phyloP scores from a whole-genome alignment of 1,284 basidiomycete species.

The Veloboletus limbatus region DNA sequence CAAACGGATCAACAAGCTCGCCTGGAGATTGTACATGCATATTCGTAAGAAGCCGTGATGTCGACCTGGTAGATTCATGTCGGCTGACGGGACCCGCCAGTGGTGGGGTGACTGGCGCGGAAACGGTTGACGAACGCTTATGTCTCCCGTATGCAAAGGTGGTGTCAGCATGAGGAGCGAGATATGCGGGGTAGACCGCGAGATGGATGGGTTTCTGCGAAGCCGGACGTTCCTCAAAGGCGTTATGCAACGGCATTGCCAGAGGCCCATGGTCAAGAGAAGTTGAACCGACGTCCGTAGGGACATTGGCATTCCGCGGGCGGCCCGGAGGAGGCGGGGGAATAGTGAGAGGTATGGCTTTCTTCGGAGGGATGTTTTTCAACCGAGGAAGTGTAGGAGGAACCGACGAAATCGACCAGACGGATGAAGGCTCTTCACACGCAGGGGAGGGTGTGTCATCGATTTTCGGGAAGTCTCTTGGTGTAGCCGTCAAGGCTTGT shows the following conservation, averaged over 20 bases:
- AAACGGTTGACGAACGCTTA: constrained; percentile 33
- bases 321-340: constrained; percentile 30
- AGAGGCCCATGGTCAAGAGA: constrained; percentile 29
- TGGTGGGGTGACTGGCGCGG: constrained; percentile 21
- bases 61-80: constrained; percentile 36
- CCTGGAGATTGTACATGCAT: constrained; percentile 42
- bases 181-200: constrained; percentile 16
- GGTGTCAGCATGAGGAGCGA: constrained; percentile 7
- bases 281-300: constrained; percentile 25
- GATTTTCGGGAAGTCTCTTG: constrained; percentile 34
- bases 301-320: constrained; percentile 32
- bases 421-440: constrained; percentile 31
- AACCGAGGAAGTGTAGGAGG: constrained; percentile 39
- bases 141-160: constrained; percentile 17
- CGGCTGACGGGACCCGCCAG: constrained; percentile 24
- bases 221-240: constrained; percentile 36
- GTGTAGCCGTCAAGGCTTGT: constrained; percentile 27
- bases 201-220: constrained; percentile 26
- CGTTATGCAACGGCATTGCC: constrained; percentile 55
- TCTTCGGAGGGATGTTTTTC: constrained; percentile 33
- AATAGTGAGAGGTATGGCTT: constrained; percentile 23
- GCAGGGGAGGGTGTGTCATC: constrained; percentile 31
- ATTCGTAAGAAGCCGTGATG: constrained; percentile 47
- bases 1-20: constrained; percentile 53
- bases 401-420: constrained; percentile 43